Conservation (phyloP, 768 basidiomycete genomes). For the Cantharellus cinnabarinus region DNA sequence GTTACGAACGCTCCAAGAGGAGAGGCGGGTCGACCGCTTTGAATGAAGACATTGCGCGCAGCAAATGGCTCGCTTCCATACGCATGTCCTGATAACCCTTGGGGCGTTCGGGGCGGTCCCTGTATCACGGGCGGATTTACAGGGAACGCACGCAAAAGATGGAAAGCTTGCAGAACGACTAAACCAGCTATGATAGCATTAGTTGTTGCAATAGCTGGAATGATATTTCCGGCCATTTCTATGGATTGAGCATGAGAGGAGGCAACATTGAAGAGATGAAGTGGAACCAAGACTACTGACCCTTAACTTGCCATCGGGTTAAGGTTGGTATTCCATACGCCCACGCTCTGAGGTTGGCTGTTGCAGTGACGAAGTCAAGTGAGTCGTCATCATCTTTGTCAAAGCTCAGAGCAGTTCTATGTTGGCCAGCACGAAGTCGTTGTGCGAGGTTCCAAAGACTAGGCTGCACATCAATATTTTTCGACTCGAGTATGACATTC, state of each 20-base stretch:
- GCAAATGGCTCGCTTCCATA: background rate
- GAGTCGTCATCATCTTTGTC: slow-evolving; percentile 98
- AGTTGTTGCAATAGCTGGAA: slow-evolving; percentile 96
- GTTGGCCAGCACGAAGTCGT: slow-evolving; percentile 43
- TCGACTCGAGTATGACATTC: background rate
- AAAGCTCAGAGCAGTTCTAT: slow-evolving; percentile 43
- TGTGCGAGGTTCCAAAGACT: slow-evolving; percentile 66
- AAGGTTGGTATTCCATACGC: slow-evolving; percentile 79
- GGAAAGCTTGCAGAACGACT: slow-evolving; percentile 82
- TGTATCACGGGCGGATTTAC: background rate
- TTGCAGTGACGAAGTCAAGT: slow-evolving; percentile 87
- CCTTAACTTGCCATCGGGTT: slow-evolving; percentile 95
- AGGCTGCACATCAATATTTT: slow-evolving; percentile 4
- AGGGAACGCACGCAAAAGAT: slow-evolving; percentile 44
- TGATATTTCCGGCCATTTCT: slow-evolving; percentile 99
- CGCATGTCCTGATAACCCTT: background rate
- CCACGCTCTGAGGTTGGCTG: slow-evolving; percentile 76
- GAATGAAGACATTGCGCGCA: slow-evolving; percentile 50
- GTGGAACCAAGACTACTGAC: slow-evolving; percentile 20
- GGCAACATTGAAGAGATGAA: background rate
- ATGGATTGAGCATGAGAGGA: slow-evolving; percentile 1
- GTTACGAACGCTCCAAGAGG: slow-evolving; percentile 54
- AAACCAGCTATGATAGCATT: slow-evolving; percentile 93
- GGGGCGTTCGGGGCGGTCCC: background rate
- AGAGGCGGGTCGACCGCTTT: slow-evolving; percentile 48